Percentiles rank a stretch among this genome's conserved stretches.
phyloP scores from a whole-genome alignment of 2,329 filamentous ascomycete species.

The Talaromyces sp. region DNA sequence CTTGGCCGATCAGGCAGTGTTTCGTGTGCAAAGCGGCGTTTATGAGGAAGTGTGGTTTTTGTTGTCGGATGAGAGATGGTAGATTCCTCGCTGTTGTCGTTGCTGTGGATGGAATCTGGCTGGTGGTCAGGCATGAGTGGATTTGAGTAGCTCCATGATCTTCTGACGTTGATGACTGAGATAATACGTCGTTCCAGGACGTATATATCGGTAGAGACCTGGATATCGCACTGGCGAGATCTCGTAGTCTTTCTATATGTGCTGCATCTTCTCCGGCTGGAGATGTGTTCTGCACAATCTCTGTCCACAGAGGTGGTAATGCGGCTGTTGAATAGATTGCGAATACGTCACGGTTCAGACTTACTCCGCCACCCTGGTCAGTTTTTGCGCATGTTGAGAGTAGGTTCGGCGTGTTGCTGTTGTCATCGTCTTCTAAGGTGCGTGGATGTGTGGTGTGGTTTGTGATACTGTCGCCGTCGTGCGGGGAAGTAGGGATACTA shows the following conservation, averaged over 20 bases:
- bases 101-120: background rate
- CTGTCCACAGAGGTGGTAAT: constrained; percentile 5
- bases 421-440: background rate
- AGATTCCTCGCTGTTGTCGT: too few relatives aligned
- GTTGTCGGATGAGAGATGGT: background rate
- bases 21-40: constrained; percentile 9
- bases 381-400: constrained; percentile 5
- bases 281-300: background rate
- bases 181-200: constrained; percentile 1
- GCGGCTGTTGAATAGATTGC: constrained; percentile 13
- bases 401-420: background rate
- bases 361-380: constrained; percentile 9
- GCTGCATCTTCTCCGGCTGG: background rate
- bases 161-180: background rate
- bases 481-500: background rate
- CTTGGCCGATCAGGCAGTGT: constrained; percentile 15
- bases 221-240: constrained; percentile 1
- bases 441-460: background rate
- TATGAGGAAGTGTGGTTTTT: constrained; percentile 12
- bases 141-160: background rate
- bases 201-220: constrained; percentile 6
- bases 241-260: constrained; percentile 2
- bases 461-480: background rate
- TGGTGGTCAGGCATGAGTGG: background rate
- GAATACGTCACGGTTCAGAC: constrained; percentile 6